Conservation (phyloP, 164 flowering plant species). For the Macadamia tetraphylla region DNA sequence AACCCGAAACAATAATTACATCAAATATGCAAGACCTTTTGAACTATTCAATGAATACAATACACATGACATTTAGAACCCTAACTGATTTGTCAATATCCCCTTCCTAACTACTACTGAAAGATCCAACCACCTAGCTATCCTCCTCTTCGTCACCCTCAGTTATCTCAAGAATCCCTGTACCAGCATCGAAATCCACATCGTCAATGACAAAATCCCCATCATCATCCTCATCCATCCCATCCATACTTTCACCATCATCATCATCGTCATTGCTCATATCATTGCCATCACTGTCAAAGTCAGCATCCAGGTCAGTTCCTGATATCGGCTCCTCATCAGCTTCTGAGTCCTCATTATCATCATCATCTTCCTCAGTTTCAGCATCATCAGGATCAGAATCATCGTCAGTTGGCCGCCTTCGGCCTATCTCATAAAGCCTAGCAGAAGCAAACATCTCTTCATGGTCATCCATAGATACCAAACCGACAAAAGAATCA, state of each 20-base stretch:
- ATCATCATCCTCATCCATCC: conserved; percentile 25
- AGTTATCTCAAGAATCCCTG: conserved; percentile 40
- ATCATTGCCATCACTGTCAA: conserved; percentile 58
- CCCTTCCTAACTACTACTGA: conserved; percentile 74
- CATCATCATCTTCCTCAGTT: conserved; percentile 72
- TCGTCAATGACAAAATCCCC: conserved; percentile 26
- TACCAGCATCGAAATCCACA: conserved; percentile 30
- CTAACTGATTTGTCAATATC: conserved; percentile 29
- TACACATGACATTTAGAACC: conserved; percentile 17
- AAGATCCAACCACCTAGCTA: conserved; percentile 44
- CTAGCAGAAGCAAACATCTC: conserved; percentile 87
- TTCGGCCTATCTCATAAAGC: conserved; percentile 79
- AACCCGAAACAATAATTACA: too few relatives aligned
- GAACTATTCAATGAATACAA: background rate
- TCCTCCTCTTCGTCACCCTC: conserved; percentile 76
- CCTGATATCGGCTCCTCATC: conserved; percentile 51
- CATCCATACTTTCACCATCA: conserved; percentile 21
- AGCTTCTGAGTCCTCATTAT: conserved; percentile 56
- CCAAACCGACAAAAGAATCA: conserved; percentile 82
- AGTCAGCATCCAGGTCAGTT: conserved; percentile 44
- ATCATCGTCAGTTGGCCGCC: conserved; percentile 87
- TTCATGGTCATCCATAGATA: conserved; percentile 87
- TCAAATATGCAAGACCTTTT: background rate
- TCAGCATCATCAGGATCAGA: conserved; percentile 97
- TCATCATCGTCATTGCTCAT: conserved; percentile 42